phyloP scores from a whole-genome alignment of 75 land plant genomes.

The Picea glauca region DNA sequence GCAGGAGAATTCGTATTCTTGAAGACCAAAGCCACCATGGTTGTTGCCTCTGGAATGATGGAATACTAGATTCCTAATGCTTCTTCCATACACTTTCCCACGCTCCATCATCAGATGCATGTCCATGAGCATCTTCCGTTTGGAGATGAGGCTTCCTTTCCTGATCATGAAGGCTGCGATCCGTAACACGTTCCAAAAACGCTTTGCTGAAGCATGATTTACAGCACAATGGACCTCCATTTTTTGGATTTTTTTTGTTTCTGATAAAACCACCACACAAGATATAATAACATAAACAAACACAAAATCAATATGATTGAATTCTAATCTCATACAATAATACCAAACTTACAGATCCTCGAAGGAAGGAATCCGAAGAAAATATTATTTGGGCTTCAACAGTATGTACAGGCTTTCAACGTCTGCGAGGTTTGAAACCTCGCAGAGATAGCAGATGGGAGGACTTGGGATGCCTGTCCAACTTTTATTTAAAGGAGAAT shows the following conservation, averaged over 20 bases:
- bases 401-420: too few relatives aligned
- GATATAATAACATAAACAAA: not conserved
- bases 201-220: constrained; percentile 19
- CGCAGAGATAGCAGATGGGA: constrained; percentile 7
- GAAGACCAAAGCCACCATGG: constrained; percentile 16
- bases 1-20: constrained; percentile 57
- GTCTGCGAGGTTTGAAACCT: constrained; percentile 11
- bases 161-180: constrained; percentile 27
- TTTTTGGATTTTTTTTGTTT: not conserved
- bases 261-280: not conserved
- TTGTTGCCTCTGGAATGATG: constrained; percentile 19
- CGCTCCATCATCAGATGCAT: constrained; percentile 44
- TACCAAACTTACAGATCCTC: not conserved
- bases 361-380: not conserved
- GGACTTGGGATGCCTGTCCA: not conserved
- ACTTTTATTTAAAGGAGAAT: too few relatives aligned
- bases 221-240: constrained; percentile 11
- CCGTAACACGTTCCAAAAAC: constrained; percentile 28
- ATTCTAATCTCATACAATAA: not conserved
- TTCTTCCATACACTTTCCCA: constrained; percentile 50
- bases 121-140: constrained; percentile 40
- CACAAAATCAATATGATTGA: not conserved
- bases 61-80: constrained; percentile 31
- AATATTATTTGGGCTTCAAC: not conserved
- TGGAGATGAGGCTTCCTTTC: constrained; percentile 29